Base-by-base conservation (phyloP, 2,329 filamentous ascomycete species). In the Botrytis fragariae region DNA sequence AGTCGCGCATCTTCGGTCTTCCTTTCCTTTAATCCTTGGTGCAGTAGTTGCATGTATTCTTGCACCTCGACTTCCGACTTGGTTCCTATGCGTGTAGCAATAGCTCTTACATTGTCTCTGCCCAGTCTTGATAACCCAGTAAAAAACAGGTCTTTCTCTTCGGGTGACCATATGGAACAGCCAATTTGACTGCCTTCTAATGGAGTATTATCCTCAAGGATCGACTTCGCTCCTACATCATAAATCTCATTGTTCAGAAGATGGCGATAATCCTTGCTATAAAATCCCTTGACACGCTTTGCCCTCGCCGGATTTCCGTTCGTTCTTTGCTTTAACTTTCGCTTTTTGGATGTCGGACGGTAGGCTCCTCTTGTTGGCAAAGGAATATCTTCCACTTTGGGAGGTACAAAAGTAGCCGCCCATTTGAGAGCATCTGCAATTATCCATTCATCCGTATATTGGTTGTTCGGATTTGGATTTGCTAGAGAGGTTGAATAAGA, bases 31-130 rank as follows among this genome's bases (percentile, higher is more conserved):
- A 83, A 57, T 85, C 83, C 35, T 82, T 79, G 51, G 16, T 89
- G 84, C 8, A 98, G 85, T 1, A 92, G 81, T 10, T 84, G 79
- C 7, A 97, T 81, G 79, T 94, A 94, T 69, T 92, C 88, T 42
- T 87, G 86, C 48, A 96, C 89, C 82, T 98, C 94, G 14, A 91
- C 80, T 76, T 89, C 87, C 73, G 89, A 91, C 82, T 98, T 98
- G 48, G 89, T 91, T 0, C 85, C 85, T 25, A 97, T 84, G 0
- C 87, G 85, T 14, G 82, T 78, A 1, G 93, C 86, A 72, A 98
- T 91, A 1, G 86, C 87, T 2, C 82, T 82, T 0, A 92, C 78
- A 74, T 94, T 84, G 77, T 89, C 87, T 69, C 84, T 87, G 0
- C 93, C 93, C 3, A 92, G 85, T 0, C 88, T 87, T 1, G 86